These are phyloP conservation scores for Lachnellula hyalina DNA, from an alignment of 2,329 filamentous ascomycete genomes.

Conservation along the genomic window DNA sequence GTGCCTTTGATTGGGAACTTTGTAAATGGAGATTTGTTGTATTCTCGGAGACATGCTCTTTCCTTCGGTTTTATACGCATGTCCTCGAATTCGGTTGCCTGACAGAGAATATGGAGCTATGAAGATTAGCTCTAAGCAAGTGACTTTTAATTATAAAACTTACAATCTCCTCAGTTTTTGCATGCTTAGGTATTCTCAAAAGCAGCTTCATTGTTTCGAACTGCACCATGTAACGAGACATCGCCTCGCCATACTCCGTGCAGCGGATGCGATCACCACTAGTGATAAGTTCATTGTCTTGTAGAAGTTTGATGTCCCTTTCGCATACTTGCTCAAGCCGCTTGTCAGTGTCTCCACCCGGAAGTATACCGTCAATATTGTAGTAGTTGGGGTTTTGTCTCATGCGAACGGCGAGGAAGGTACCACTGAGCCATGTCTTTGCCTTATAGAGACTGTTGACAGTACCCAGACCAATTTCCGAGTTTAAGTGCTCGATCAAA, in stretches of 20 bases:
- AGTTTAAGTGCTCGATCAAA: slow-evolving; percentile 78
- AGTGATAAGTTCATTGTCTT: slow-evolving; percentile 53
- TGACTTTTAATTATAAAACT: slow-evolving; percentile 29
- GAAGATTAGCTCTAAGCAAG: slow-evolving; percentile 17
- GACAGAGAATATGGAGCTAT: slow-evolving; percentile 60
- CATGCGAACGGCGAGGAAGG: slow-evolving; percentile 72
- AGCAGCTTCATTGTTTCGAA: slow-evolving; percentile 75
- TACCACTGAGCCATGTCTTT: slow-evolving; percentile 68
- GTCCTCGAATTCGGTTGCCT: slow-evolving; percentile 68
- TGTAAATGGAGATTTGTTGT: slow-evolving; percentile 65
- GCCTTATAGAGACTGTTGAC: slow-evolving; percentile 61
- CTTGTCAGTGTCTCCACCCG: slow-evolving; percentile 50
- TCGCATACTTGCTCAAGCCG: slow-evolving; percentile 66
- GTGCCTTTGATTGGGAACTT: slow-evolving; percentile 66
- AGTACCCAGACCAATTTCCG: slow-evolving; percentile 73
- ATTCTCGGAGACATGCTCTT: slow-evolving; percentile 61
- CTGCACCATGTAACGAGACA: slow-evolving; percentile 77
- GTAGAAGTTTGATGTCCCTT: slow-evolving; percentile 60
- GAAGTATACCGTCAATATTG: slow-evolving; percentile 50
- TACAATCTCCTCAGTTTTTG: slow-evolving; percentile 64
- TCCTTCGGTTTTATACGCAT: slow-evolving; percentile 67
- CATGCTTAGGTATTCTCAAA: slow-evolving; percentile 53
- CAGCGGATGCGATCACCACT: slow-evolving; percentile 46
- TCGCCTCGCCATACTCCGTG: slow-evolving; percentile 71
- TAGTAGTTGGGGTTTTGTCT: slow-evolving; percentile 68